Conservation (phyloP, 306 rosid genomes). For the Canavalia gladiata region DNA sequence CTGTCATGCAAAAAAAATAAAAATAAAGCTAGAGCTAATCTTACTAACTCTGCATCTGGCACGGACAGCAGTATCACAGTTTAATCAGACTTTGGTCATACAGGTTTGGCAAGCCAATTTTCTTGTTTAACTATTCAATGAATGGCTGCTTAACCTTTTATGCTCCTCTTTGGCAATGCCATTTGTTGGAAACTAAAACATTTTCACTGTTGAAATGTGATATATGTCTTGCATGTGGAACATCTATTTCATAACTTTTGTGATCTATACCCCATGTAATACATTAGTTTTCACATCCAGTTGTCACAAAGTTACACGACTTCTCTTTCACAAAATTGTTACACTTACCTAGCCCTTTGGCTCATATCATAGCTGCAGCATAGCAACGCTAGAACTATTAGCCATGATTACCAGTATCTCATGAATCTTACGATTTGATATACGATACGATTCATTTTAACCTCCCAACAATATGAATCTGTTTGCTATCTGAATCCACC, state of each 20-base stretch:
- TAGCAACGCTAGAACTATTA: background rate
- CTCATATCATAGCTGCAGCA: background rate
- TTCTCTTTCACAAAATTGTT: slow-evolving; percentile 27
- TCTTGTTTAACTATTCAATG: slow-evolving; percentile 5
- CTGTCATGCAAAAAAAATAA: background rate
- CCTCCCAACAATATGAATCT: too few species aligned
- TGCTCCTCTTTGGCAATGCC: background rate
- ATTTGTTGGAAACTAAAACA: background rate
- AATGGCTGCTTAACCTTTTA: slow-evolving; percentile 19
- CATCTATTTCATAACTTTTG: background rate
- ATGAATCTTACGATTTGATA: too few species aligned
- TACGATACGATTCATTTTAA: too few species aligned
- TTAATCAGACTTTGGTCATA: background rate
- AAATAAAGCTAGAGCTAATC: background rate
- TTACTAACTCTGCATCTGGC: slow-evolving; percentile 20
- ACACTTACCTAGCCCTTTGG: background rate
- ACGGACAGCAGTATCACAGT: background rate
- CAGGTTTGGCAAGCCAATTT: background rate
- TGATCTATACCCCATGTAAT: background rate
- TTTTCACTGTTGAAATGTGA: background rate
- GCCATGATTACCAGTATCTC: too few species aligned
- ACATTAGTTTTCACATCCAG: background rate
- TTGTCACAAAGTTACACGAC: slow-evolving; percentile 10
- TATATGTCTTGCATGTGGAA: background rate
- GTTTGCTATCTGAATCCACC: too few species aligned